phyloP scores from a whole-genome alignment of 2,329 filamentous ascomycete species.

The Phaeosphaeria sp. region DNA sequence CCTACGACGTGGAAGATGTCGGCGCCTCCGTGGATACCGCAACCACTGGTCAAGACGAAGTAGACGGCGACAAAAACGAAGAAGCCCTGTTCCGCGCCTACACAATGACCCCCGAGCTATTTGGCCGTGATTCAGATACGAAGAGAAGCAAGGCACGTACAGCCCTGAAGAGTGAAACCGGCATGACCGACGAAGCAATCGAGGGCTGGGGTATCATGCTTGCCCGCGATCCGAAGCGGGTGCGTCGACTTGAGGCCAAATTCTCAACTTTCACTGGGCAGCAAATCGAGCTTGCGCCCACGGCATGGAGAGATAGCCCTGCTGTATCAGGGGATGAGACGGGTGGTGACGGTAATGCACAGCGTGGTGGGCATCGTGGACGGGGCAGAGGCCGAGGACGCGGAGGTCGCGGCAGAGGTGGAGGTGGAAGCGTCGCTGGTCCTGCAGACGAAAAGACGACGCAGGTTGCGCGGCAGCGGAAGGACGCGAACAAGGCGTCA shows the following conservation, averaged over 20 bases:
- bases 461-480: slow-evolving; percentile 72
- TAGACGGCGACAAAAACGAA: slow-evolving; percentile 69
- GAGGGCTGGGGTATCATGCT: slow-evolving; percentile 96
- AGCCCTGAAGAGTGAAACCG: slow-evolving; percentile 75
- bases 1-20: slow-evolving; percentile 91
- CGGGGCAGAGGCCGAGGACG: slow-evolving; percentile 42
- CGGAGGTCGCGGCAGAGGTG: slow-evolving; percentile 40
- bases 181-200: slow-evolving; percentile 91
- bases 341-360: slow-evolving; percentile 49
- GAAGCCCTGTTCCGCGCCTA: slow-evolving; percentile 77
- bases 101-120: slow-evolving; percentile 68
- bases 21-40: slow-evolving; percentile 82
- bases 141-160: slow-evolving; percentile 68
- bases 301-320: slow-evolving; percentile 64
- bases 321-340: slow-evolving; percentile 63
- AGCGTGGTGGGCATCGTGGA: slow-evolving; percentile 34
- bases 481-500: slow-evolving; percentile 83
- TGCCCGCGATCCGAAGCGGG: slow-evolving; percentile 71
- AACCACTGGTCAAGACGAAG: slow-evolving; percentile 56
- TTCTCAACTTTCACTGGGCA: slow-evolving; percentile 70
- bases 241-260: slow-evolving; percentile 73
- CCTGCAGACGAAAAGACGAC: slow-evolving; percentile 74
- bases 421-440: slow-evolving; percentile 66
- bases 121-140: slow-evolving; percentile 74
- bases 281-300: slow-evolving; percentile 70